Evolutionary conservation across 441 rosid genomes (phyloP).

Genomic region (Bruguiera hainesii): DNA sequence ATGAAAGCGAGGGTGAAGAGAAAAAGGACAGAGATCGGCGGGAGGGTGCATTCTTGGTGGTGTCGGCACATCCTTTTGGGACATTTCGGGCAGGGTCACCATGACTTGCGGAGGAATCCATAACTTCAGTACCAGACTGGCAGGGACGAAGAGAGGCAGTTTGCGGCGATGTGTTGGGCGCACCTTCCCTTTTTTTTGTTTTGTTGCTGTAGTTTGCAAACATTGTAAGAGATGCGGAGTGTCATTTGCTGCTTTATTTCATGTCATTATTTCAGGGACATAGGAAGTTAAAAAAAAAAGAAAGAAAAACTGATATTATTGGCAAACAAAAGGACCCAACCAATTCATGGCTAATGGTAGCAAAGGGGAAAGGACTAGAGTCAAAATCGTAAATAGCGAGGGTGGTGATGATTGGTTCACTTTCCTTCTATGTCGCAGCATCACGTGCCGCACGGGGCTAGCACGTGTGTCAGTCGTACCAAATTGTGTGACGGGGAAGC

Average conservation of each 20-base stretch:
- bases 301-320: not conserved
- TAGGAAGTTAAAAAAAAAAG: not conserved
- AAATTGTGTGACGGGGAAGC: too few relatives aligned
- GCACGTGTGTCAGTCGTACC: too few relatives aligned
- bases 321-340: slow-evolving; percentile 19
- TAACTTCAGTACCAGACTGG: slow-evolving; percentile 6
- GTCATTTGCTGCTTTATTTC: not conserved
- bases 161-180: not conserved
- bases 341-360: slow-evolving; percentile 18
- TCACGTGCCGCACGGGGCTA: too few relatives aligned
- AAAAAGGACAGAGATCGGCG: slow-evolving; percentile 38
- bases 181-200: not conserved
- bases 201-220: not conserved
- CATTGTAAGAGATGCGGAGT: not conserved
- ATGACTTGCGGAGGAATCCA: slow-evolving; percentile 24
- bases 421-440: too few relatives aligned
- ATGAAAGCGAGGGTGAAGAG: slow-evolving; percentile 41
- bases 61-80: slow-evolving; percentile 21
- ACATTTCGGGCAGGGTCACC: slow-evolving; percentile 13
- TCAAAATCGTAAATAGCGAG: slow-evolving; percentile 6
- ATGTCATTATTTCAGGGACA: not conserved
- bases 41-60: slow-evolving; percentile 15
- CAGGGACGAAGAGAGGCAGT: not conserved
- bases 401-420: not conserved
- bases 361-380: slow-evolving; percentile 15